Conservation (phyloP, 176 grass and related monocot species). For the Chloris gayana region DNA sequence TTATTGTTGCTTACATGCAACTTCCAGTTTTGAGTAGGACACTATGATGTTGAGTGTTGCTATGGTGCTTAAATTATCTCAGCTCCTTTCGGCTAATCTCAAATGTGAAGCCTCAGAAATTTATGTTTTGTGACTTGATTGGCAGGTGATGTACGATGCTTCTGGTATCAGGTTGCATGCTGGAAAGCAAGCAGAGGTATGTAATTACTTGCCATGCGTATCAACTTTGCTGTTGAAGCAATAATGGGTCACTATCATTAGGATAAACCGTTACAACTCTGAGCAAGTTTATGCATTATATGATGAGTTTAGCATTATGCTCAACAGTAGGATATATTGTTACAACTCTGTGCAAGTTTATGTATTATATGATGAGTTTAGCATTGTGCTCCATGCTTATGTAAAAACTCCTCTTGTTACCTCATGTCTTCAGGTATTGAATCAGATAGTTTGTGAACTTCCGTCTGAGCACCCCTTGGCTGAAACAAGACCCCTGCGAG, state of each 20-base stretch:
- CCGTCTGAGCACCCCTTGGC: slow-evolving; percentile 86
- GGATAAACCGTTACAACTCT: not conserved
- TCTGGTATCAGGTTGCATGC: slow-evolving; percentile 97
- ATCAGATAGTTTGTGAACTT: slow-evolving; percentile 96
- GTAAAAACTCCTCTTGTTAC: not conserved
- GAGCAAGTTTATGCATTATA: not conserved
- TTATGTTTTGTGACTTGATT: slow-evolving; percentile 27
- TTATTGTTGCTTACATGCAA: slow-evolving; percentile 29
- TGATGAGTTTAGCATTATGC: not conserved
- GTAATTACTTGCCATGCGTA: not conserved
- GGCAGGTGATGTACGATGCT: slow-evolving; percentile 99
- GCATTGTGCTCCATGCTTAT: not conserved
- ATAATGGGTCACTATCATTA: not conserved
- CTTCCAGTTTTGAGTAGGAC: slow-evolving; percentile 10
- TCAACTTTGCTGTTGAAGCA: not conserved
- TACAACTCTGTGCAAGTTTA: not conserved
- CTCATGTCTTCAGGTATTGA: slow-evolving; percentile 67
- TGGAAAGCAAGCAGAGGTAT: slow-evolving; percentile 95
- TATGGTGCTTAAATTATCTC: slow-evolving; percentile 8
- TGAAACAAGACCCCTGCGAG: slow-evolving; percentile 79
- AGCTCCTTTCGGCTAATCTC: not conserved
- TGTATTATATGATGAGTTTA: not conserved
- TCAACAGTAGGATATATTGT: not conserved
- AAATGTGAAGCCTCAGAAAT: not conserved
- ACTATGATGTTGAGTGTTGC: slow-evolving; percentile 22